Evolutionary conservation across 2,329 filamentous ascomycete genomes (phyloP).

Genomic region (Colletotrichum sp.): DNA sequence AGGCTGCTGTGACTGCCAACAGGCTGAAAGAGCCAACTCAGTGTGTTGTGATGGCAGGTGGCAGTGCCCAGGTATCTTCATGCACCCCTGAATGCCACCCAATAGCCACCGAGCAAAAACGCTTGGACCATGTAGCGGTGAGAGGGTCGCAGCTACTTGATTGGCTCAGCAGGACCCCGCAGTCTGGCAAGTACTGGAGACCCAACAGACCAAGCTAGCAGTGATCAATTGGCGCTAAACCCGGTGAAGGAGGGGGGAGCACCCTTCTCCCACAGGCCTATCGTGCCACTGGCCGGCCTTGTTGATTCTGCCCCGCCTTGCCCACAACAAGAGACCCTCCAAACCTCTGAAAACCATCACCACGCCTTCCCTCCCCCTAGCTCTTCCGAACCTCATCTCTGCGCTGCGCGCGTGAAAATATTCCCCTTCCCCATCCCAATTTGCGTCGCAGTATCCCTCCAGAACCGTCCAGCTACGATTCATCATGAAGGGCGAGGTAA

Average conservation of each 20-base stretch:
- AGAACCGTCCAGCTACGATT: constrained; percentile 23
- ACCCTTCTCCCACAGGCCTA: constrained; percentile 13
- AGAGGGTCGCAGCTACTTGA: constrained; percentile 21
- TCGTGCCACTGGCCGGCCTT: constrained; percentile 18
- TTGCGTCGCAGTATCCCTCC: constrained; percentile 23
- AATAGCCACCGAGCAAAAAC: neutral
- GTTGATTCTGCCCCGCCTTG: constrained; percentile 30
- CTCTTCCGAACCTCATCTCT: constrained; percentile 28
- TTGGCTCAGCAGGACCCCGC: neutral
- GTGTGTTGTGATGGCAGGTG: constrained; percentile 5
- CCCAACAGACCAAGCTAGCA: constrained; percentile 10
- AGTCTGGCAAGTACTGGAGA: neutral
- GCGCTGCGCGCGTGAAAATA: constrained; percentile 40
- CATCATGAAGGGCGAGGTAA: constrained; percentile 64
- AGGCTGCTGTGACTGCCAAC: neutral
- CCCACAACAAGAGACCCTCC: constrained; percentile 30
- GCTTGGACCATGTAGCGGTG: constrained; percentile 27
- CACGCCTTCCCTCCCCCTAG: constrained; percentile 29
- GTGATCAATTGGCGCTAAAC: constrained; percentile 9
- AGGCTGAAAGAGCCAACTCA: neutral
- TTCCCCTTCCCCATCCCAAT: constrained; percentile 24
- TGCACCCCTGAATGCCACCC: constrained; percentile 19
- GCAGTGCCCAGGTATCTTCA: constrained; percentile 12
- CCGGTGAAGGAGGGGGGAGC: constrained; percentile 9
- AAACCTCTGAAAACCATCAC: constrained; percentile 38